Base-by-base conservation (phyloP, 306 rosid species). In the Herpetospermum pedunculosum region DNA sequence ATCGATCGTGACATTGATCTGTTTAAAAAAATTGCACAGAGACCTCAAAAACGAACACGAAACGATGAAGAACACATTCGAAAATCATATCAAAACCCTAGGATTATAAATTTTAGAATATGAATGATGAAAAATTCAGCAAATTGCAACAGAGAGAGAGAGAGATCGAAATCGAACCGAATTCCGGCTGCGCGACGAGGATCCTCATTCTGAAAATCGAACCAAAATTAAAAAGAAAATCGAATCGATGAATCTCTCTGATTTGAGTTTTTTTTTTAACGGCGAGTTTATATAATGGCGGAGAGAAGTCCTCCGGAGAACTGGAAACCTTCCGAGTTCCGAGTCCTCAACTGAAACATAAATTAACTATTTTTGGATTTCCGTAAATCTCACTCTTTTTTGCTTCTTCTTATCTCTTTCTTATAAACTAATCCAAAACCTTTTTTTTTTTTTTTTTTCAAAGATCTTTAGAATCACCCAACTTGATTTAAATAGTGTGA, bases 161-260 rank as follows among this genome's bases (percentile, higher is more conserved):
- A 49, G 55, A 49, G 23, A 49, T 18, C 2, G 3, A n/a, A 49
- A 49, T 25, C 64, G 35, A 83, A 91, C 97, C 91, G 59, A 67
- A 41, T 10, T 73, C 77, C 3, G 79, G 77, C 32, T 87, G 87
- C 30, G 80, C 87, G 41, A 88, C 43, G 76, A 81, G 80, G 63
- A 85, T 84, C 3, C 92, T 87, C 97, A 91, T 81, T 7, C 37
- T 63, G 10, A 19, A 9, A 2, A 28, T 60, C 19, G n/a, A 38
- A 35, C 70, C 67, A 60, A 41, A 1, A 49, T 2, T 53, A 14
- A 9, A 75, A 28, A 0, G 69, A 35, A 58, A 76, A 44, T 41
- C 47, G 69, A 6, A 74, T n/a, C 55, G 55, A 8, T 18, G 8
- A n/a, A 19, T 6, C 26, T n/a, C 55, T 49, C 23, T 16, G 53